These are phyloP conservation scores for Sonneratia caseolaris DNA, from an alignment of 345 rosid genomes.

Conservation along the genomic window DNA sequence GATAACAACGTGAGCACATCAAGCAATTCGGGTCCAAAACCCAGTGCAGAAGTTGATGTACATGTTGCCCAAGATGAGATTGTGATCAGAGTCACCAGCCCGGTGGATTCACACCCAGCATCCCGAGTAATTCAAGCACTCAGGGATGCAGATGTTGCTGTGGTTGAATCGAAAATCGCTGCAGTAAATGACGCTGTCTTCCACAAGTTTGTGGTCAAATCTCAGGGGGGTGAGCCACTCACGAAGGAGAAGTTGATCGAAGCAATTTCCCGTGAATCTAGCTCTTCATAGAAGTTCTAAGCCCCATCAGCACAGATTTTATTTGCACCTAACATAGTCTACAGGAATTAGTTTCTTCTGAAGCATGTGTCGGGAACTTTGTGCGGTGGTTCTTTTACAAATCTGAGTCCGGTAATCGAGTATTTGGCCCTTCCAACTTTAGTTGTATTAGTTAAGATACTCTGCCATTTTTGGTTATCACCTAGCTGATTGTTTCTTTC, in stretches of 20 bases:
- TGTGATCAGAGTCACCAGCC: conserved; percentile 57
- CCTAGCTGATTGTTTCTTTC: background rate
- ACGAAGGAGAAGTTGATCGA: conserved; percentile 81
- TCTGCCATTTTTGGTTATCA: background rate
- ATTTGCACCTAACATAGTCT: conserved; percentile 2
- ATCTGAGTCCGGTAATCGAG: background rate
- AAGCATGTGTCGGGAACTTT: background rate
- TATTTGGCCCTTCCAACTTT: background rate
- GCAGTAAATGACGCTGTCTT: conserved; percentile 47
- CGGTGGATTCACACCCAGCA: conserved; percentile 73
- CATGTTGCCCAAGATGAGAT: conserved; percentile 56
- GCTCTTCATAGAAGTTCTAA: conserved; percentile 22
- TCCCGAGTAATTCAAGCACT: conserved; percentile 66
- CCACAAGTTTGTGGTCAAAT: conserved; percentile 72
- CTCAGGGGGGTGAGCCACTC: conserved; percentile 60
- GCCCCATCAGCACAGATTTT: background rate
- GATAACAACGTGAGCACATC: conserved; percentile 38
- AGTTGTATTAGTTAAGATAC: background rate
- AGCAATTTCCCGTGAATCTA: conserved; percentile 37
- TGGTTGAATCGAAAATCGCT: conserved; percentile 60
- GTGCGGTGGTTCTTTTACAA: background rate
- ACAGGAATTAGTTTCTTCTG: conserved; percentile 3
- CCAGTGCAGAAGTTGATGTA: conserved; percentile 41
- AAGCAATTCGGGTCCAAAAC: conserved; percentile 25
- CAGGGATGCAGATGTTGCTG: conserved; percentile 47